Base-by-base conservation (phyloP, 78 protist species). In the Cavenderia fasciculata region DNA sequence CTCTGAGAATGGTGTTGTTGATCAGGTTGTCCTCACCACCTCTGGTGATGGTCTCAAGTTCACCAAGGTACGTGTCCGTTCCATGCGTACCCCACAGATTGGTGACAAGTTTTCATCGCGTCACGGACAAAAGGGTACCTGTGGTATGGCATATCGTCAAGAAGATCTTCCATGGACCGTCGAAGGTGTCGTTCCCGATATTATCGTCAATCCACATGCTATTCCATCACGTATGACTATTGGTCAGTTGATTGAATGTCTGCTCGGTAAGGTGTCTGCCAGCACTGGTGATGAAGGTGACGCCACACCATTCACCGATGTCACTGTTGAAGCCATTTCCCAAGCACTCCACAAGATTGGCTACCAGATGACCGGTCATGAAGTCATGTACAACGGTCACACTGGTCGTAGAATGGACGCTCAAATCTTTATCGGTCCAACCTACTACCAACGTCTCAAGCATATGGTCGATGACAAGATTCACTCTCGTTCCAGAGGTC, bases 121-220 rank as follows among this genome's bases (percentile, higher is more conserved):
- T 19, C 99, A 99, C 95, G 99, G 99, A n/a, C 99, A 99, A 92
- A 99, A 99, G 93, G 99, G 99, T 21, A 98, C 99, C 10, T 74
- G 94, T 69, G 99, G 99, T 66, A 98, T 99, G 92, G 59, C 95
- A 23, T 97, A 95, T 59, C 78, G 98, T 23, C 99, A 98, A 82
- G 99, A 98, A 75, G 99, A 99, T 96, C 92, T 99, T 97, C 99
- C 99, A 74, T 99, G 95, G 92, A 90, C 98, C 19, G 74, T 54
- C 51, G 95, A 94, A 8, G 99, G 99, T 72, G 92, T 99, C 74
- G 63, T 94, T 44, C 99, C 99, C 2, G 99, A 99, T 86, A 95
- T 99, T 69, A 96, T 99, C 78, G 87, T 99, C 61, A 99, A 99
- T 94, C 99, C 99, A 29, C 99, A 99, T 89, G 99, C 99, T 78